Evolutionary conservation across 2,329 filamentous ascomycete species (phyloP).

Genomic region (Colletotrichum cordylinicola): DNA sequence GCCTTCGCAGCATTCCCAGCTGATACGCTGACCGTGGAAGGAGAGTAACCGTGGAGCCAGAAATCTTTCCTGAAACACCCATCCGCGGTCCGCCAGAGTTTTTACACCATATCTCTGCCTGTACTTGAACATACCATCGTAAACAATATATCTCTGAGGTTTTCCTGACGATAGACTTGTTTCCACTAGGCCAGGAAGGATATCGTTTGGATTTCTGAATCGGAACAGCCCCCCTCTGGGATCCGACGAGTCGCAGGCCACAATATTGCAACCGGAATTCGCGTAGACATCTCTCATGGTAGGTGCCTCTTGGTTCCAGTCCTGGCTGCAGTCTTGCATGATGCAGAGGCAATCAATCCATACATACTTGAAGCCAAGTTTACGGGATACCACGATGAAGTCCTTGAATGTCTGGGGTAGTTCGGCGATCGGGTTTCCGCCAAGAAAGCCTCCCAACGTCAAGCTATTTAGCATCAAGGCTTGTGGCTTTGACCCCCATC

Average conservation of each 20-base stretch:
- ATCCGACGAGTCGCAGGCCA: not conserved
- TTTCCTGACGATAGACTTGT: not conserved
- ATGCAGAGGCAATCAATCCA: not conserved
- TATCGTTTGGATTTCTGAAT: not conserved
- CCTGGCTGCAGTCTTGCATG: not conserved
- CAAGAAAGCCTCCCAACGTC: not conserved
- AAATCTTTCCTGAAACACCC: not conserved
- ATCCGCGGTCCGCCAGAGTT: not conserved
- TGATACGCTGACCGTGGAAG: not conserved
- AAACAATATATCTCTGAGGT: not conserved
- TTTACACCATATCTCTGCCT: accelerated
- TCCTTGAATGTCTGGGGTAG: not conserved
- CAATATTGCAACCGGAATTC: not conserved
- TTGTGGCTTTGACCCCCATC: not conserved
- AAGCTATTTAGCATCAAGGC: not conserved
- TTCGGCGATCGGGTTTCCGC: not conserved
- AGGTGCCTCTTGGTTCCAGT: not conserved
- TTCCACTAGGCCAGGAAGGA: not conserved
- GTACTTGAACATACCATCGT: accelerated
- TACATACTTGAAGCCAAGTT: not conserved
- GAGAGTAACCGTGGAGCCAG: not conserved
- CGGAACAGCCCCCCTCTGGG: not conserved
- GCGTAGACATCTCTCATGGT: not conserved
- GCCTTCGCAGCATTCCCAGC: not conserved
- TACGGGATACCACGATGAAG: not conserved